Evolutionary conservation across 2,329 filamentous ascomycete species (phyloP), one percentile per base, ranked within the genome.

Genomic region (Leptographium wingfieldii): DNA sequence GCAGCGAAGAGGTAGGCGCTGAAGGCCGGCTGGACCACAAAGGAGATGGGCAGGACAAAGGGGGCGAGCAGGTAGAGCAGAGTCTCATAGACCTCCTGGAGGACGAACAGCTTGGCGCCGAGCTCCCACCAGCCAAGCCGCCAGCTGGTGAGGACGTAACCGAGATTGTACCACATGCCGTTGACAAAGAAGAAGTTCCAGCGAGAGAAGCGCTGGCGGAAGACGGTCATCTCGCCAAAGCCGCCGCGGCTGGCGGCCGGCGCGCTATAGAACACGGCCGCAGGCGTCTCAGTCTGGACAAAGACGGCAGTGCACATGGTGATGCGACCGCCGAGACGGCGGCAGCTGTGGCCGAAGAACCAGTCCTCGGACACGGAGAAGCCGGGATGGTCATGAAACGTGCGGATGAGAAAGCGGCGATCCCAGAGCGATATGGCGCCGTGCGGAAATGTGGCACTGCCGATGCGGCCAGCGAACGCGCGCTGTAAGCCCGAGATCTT

Each of bases 181-280:
- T 60, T 60, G 54, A 60, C 59, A 25, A 60, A 60, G 46, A 60
- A 60, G 38, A 60, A 60, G 55, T 60, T 60, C 59, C 59, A 60
- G 43, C 59, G 59, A 3, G 35, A 40, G 33, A 60, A 60, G 54
- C 59, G 59, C 54, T 60, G 59, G 10, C 51, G 56, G 35, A 60
- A 60, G 33, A 60, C 59, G 33, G 59, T 60, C 59, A 60, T 60
- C 59, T 60, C 59, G 54, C 59, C 59, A 12, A 60, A 60, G 46
- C 59, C 59, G 46, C 59, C 59, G 25, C 59, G 59, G 46, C 53
- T 49, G 25, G 46, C 25, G 33, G 31, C 7, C 10, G 43, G 9
- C 9, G 43, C 22, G 49, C 31, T 52, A 19, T 48, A 53, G 12
- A 60, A 56, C n/a, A 60, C 54, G 29, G 54, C 48, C 1, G 46